These are phyloP conservation scores for Starmerella cellae DNA, from an alignment of 805 yeast genomes.

Conservation along the genomic window DNA sequence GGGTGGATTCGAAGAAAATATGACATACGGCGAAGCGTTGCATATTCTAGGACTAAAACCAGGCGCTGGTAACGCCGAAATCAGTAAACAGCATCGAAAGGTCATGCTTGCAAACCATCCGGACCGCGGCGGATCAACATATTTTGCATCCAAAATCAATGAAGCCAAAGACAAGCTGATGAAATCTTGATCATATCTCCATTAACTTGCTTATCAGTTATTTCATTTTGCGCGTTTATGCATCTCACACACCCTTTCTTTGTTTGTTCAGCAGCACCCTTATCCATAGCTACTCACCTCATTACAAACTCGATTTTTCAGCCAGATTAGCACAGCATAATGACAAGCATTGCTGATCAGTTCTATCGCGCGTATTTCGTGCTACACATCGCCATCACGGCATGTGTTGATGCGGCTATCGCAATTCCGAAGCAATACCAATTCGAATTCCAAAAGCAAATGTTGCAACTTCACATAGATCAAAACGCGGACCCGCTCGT, in stretches of 20 bases:
- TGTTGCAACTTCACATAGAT: slow-evolving; percentile 47
- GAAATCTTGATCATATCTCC: background rate
- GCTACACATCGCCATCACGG: slow-evolving; percentile 62
- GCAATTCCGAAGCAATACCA: slow-evolving; percentile 45
- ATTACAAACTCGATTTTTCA: no score
- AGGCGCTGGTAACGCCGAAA: slow-evolving; percentile 36
- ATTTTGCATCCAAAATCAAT: slow-evolving; percentile 77
- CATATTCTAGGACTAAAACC: slow-evolving; percentile 34
- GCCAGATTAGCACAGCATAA: no score
- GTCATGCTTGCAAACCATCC: slow-evolving; percentile 88
- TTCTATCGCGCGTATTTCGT: slow-evolving; percentile 29
- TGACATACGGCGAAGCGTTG: slow-evolving; percentile 42
- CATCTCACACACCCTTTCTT: no score
- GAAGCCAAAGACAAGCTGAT: slow-evolving; percentile 42
- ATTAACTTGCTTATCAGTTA: no score
- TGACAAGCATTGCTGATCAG: slow-evolving; percentile 10
- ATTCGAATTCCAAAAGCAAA: slow-evolving; percentile 35
- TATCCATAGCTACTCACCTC: no score
- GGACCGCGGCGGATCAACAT: slow-evolving; percentile 87
- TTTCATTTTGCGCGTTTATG: no score
- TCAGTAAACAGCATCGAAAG: slow-evolving; percentile 68
- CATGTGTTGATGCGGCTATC: slow-evolving; percentile 60
- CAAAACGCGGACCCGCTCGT: slow-evolving; percentile 63
- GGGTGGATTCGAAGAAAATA: slow-evolving; percentile 30
- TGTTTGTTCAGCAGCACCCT: no score